phyloP scores from a whole-genome alignment of 228 moss, liverwort and hornwort genomes.

The Sphagnum fallax region DNA sequence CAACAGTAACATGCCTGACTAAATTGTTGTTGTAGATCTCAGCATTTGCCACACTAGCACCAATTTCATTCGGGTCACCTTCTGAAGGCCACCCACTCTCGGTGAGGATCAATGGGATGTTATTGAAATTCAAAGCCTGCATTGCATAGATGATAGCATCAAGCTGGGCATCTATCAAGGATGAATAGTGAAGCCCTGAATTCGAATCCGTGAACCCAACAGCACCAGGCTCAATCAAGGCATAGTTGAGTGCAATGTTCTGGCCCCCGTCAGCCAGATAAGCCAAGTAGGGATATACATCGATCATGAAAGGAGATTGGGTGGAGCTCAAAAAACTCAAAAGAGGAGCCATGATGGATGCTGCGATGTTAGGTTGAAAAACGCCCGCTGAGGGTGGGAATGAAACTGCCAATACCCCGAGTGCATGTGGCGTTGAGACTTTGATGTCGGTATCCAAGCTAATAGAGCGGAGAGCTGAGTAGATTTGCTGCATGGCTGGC shows the following conservation, averaged over 20 bases:
- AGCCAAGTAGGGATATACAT: no score
- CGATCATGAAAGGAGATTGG: no score
- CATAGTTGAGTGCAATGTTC: slow-evolving; percentile 22
- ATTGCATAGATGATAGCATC: slow-evolving; percentile 45
- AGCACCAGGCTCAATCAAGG: slow-evolving; percentile 32
- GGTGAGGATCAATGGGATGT: slow-evolving; percentile 38
- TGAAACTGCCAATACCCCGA: slow-evolving; percentile 29
- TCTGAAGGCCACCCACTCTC: slow-evolving; percentile 48
- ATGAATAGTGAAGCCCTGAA: slow-evolving; percentile 25
- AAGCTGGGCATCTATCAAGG: slow-evolving; percentile 40
- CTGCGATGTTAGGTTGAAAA: slow-evolving; percentile 20
- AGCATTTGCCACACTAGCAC: slow-evolving; percentile 28
- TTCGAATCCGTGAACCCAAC: slow-evolving; percentile 12
- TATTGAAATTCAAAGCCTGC: slow-evolving; percentile 21
- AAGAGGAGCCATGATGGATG: slow-evolving; percentile 23
- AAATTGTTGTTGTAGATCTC: slow-evolving; percentile 44
- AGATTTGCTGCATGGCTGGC: slow-evolving; percentile 41
- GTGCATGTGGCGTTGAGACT: slow-evolving; percentile 45
- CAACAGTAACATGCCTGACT: slow-evolving; percentile 41
- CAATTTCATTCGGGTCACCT: slow-evolving; percentile 28
- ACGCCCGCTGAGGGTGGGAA: slow-evolving; percentile 38
- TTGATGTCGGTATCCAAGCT: slow-evolving; percentile 29
- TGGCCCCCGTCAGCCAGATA: no score
- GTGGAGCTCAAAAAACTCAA: no score
- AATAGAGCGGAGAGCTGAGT: slow-evolving; percentile 21